These are phyloP conservation scores for Neoascochyta sp. DNA, from an alignment of 2,329 filamentous ascomycete species.

Conservation along the genomic window DNA sequence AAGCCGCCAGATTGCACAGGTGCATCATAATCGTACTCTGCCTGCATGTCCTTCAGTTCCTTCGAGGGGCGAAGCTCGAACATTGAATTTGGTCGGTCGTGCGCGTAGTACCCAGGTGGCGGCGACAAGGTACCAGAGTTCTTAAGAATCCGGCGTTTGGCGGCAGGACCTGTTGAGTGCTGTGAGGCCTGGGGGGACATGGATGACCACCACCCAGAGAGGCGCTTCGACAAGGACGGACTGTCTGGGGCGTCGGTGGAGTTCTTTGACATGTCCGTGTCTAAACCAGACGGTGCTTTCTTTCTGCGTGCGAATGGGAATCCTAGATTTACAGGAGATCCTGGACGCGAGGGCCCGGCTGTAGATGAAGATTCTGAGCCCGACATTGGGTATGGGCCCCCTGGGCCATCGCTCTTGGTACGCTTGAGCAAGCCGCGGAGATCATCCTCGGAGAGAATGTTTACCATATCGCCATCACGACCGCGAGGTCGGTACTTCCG, in stretches of 20 bases:
- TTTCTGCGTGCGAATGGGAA: constrained; percentile 26
- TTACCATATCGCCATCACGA: constrained; percentile 31
- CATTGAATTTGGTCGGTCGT: constrained; percentile 35
- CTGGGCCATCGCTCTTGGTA: constrained; percentile 18
- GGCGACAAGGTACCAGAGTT: constrained; percentile 8
- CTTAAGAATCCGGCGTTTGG: constrained; percentile 2
- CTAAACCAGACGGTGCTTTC: constrained; percentile 12
- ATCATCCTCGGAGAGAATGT: constrained; percentile 47
- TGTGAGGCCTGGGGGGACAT: constrained; percentile 19
- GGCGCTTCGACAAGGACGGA: constrained; percentile 27
- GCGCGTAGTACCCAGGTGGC: constrained; percentile 11
- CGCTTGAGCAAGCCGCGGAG: constrained; percentile 40
- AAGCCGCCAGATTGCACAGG: constrained; percentile 32
- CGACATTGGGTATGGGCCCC: constrained; percentile 18
- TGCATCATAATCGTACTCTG: too few relatives aligned
- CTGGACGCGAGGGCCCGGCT: constrained; percentile 21
- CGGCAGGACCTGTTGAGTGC: constrained; percentile 6
- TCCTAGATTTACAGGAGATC: constrained; percentile 27
- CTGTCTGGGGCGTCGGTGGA: constrained; percentile 19
- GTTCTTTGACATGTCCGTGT: constrained; percentile 1
- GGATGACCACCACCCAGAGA: constrained; percentile 38
- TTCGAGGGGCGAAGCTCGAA: constrained; percentile 34
- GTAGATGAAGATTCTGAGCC: constrained; percentile 31
- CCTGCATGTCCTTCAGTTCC: constrained; percentile 16
- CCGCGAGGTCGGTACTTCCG: constrained; percentile 38